A percentile compares a stretch with the other conserved stretches of the same genome.
phyloP scores from a whole-genome alignment of 1,284 basidiomycete genomes.

The Cryptococcus neoformans region DNA sequence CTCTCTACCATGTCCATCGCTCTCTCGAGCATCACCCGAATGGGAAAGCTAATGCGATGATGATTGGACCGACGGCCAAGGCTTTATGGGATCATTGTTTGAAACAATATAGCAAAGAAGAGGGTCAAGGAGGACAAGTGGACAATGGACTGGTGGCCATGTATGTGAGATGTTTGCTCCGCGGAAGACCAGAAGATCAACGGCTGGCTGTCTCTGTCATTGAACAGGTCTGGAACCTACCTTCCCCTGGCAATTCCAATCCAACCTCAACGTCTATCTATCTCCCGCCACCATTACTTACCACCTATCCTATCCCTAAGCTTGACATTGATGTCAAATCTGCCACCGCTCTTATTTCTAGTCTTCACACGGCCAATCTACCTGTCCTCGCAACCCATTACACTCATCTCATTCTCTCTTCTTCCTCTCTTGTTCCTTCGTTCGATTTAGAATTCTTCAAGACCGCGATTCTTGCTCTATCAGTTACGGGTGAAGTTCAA shows the following conservation, averaged over 20 bases:
- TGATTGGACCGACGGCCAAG: conserved; percentile 22
- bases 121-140: conserved; percentile 13
- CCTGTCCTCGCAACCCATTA: conserved; percentile 24
- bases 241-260: conserved; percentile 16
- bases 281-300: background rate
- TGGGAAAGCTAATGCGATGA: background rate
- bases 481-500: conserved; percentile 16
- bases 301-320: background rate
- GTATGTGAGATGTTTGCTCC: conserved; percentile 24
- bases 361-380: conserved; percentile 15
- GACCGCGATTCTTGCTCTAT: conserved; percentile 17
- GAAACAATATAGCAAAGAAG: conserved; percentile 16
- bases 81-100: conserved; percentile 34
- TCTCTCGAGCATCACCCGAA: background rate
- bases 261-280: background rate
- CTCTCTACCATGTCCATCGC: conserved; percentile 7
- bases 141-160: conserved; percentile 30
- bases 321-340: conserved; percentile 12
- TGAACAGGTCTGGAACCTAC: conserved; percentile 27
- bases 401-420: conserved; percentile 23
- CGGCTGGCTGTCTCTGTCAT: conserved; percentile 26
- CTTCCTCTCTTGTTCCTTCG: background rate
- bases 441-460: conserved; percentile 23
- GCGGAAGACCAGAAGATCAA: conserved; percentile 30
- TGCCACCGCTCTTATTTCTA: conserved; percentile 25